phyloP scores from a whole-genome alignment of 768 basidiomycete genomes.

The Mycena indigotica region DNA sequence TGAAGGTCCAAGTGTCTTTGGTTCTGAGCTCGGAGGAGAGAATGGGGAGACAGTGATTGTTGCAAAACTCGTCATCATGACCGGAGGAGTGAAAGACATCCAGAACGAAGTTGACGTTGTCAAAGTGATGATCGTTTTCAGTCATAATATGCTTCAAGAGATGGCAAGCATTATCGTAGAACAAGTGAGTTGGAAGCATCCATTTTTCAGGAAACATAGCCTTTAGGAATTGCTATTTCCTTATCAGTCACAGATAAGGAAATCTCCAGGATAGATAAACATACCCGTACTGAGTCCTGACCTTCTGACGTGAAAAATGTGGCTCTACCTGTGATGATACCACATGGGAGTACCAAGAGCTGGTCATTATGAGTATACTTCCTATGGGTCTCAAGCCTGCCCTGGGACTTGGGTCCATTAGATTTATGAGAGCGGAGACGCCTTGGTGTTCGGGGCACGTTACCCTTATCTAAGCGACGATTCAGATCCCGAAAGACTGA shows the following conservation, averaged over 20 bases:
- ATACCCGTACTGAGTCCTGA: constrained; percentile 23
- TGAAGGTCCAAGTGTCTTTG: constrained; percentile 31
- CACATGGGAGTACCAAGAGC: constrained; percentile 28
- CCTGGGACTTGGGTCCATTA: background rate
- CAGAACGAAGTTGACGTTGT: constrained; percentile 17
- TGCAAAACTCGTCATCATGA: constrained; percentile 1
- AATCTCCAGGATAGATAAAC: background rate
- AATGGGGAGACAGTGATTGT: background rate
- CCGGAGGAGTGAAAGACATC: constrained; percentile 25
- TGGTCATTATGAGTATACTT: constrained; percentile 35
- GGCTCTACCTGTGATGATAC: constrained; percentile 29
- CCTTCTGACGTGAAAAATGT: constrained; percentile 34
- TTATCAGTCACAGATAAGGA: background rate
- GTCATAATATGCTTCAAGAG: constrained; percentile 13
- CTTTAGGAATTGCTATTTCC: constrained; percentile 12
- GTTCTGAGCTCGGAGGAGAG: constrained; percentile 1
- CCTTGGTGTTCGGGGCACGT: too few species aligned
- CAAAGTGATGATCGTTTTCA: constrained; percentile 15
- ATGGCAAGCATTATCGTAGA: constrained; percentile 27
- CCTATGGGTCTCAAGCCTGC: constrained; percentile 1
- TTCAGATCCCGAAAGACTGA: too few species aligned
- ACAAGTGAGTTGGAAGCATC: constrained; percentile 16
- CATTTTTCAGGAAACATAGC: constrained; percentile 11
- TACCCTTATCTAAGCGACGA: too few species aligned
- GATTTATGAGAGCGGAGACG: too few species aligned